phyloP scores from a whole-genome alignment of 768 basidiomycete species.

The Gloeopeniophorella convolvens region DNA sequence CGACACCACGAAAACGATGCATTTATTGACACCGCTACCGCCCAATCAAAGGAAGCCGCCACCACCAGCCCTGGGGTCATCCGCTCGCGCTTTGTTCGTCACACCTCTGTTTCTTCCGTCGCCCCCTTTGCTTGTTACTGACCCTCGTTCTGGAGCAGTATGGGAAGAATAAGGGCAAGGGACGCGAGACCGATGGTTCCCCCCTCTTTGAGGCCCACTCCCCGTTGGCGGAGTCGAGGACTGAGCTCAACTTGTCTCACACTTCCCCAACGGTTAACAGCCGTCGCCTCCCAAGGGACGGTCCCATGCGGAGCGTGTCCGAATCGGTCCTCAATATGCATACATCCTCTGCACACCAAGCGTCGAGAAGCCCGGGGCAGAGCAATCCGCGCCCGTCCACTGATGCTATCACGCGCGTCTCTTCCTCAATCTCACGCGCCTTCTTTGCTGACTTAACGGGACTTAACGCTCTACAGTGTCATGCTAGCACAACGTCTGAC shows the following conservation, averaged over 20 bases:
- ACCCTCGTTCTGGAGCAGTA: conserved; percentile 22
- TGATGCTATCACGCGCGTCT: conserved; percentile 18
- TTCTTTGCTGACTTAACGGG: conserved; percentile 18
- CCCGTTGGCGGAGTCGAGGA: conserved; percentile 2
- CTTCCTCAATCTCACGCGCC: conserved; percentile 17
- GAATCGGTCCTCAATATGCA: conserved; percentile 15
- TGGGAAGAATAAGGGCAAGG: conserved; percentile 28
- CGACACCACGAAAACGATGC: conserved; percentile 27
- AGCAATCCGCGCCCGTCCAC: conserved; percentile 14
- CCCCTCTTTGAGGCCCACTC: conserved; percentile 15
- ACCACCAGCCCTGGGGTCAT: conserved; percentile 28
- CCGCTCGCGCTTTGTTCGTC: conserved; percentile 35
- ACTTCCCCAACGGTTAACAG: conserved; percentile 7
- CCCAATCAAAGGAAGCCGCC: neutral
- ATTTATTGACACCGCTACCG: conserved; percentile 13
- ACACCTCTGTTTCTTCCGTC: conserved; percentile 4
- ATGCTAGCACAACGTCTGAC: conserved; percentile 77
- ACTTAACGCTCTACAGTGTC: conserved; percentile 45
- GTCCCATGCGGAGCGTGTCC: conserved; percentile 14
- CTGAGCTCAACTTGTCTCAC: conserved; percentile 16
- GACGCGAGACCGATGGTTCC: conserved; percentile 23
- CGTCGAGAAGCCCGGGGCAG: neutral
- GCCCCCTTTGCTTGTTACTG: conserved; percentile 10
- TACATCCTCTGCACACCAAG: neutral
- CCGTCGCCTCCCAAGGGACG: neutral